Evolutionary conservation across 2,329 filamentous ascomycete genomes (phyloP).

Genomic region (Trichoderma afroharzianum): DNA sequence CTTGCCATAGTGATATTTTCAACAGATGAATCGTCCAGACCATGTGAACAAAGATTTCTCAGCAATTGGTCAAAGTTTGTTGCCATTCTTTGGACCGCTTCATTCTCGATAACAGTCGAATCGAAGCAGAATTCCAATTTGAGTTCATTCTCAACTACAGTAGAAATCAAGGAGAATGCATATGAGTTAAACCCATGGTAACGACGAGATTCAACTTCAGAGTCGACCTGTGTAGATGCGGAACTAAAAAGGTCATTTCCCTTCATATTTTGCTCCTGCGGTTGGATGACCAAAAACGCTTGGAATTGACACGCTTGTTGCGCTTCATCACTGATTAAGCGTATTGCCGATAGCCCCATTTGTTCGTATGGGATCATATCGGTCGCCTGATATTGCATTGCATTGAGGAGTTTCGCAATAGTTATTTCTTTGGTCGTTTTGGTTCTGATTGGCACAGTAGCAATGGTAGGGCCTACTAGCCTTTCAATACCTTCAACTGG

Average conservation of each 20-base stretch:
- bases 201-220: not conserved
- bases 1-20: not conserved
- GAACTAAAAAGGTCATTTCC: not conserved
- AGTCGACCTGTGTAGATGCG: not conserved
- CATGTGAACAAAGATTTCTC: not conserved
- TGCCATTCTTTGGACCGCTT: not conserved
- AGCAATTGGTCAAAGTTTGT: not conserved
- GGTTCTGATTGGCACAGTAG: slow-evolving; percentile 4
- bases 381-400: not conserved
- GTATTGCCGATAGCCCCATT: slow-evolving; percentile 6
- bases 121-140: slow-evolving; percentile 4
- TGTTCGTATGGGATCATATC: slow-evolving; percentile 14
- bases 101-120: not conserved
- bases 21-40: not conserved
- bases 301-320: slow-evolving; percentile 11
- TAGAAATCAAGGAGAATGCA: not conserved
- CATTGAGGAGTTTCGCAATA: not conserved
- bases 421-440: not conserved
- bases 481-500: slow-evolving; percentile 4
- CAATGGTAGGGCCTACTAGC: slow-evolving; percentile 6
- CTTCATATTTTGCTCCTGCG: not conserved
- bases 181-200: slow-evolving; percentile 4
- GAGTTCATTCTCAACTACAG: not conserved
- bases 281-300: slow-evolving; percentile 5
- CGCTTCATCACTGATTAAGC: not conserved